phyloP scores from a whole-genome alignment of 225 moss, liverwort and hornwort species.

The Physcomitrellopsis africana region DNA sequence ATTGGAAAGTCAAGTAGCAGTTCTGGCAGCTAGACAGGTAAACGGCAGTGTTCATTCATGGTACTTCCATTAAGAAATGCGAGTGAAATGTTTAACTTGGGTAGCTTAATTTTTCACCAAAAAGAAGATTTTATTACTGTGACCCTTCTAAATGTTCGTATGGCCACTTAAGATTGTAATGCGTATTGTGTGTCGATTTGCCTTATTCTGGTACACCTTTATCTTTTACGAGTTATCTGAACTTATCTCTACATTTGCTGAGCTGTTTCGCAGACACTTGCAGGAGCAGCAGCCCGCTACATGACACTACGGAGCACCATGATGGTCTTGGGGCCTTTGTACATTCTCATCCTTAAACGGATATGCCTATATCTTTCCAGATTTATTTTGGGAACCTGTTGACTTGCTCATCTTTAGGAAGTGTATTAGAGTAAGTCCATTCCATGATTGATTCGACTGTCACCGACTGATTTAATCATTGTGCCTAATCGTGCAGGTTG shows the following conservation, averaged over 20 bases:
- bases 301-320: conserved; percentile 79
- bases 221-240: background rate
- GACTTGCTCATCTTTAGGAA: background rate
- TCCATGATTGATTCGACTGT: background rate
- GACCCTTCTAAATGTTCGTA: conserved; percentile 2
- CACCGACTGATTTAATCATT: conserved; percentile 8
- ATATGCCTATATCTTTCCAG: background rate
- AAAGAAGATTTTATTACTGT: background rate
- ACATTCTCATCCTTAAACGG: conserved; percentile 24
- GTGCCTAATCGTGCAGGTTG: conserved; percentile 51
- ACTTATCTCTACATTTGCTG: background rate
- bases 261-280: conserved; percentile 65
- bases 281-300: conserved; percentile 86
- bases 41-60: background rate
- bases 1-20: conserved; percentile 84
- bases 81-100: background rate
- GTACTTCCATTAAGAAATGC: background rate
- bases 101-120: background rate
- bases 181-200: background rate
- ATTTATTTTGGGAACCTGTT: conserved; percentile 5
- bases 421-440: background rate
- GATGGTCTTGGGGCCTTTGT: conserved; percentile 92
- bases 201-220: background rate
- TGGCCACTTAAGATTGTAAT: background rate
- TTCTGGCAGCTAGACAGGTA: conserved; percentile 90